phyloP scores from a whole-genome alignment of 768 basidiomycete species.

The Russula vinacea region DNA sequence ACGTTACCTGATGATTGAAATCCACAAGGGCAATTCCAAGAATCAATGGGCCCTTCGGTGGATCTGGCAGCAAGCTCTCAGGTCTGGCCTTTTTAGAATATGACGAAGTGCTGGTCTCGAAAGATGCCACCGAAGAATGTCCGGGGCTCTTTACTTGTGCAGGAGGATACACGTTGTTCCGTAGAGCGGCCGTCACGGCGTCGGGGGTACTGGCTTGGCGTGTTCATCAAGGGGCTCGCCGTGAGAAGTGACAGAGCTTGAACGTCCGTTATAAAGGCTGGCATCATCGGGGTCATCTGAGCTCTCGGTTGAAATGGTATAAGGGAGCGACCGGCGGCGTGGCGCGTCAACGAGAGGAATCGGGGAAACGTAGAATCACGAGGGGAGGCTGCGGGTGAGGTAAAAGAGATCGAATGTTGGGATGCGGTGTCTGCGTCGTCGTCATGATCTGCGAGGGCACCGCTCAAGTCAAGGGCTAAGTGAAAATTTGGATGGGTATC shows the following conservation, averaged over 20 bases:
- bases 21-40: conserved; percentile 91
- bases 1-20: conserved; percentile 84
- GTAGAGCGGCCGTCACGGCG: conserved; percentile 11
- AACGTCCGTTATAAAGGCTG: conserved; percentile 17
- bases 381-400: conserved; percentile 55
- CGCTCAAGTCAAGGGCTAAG: conserved; percentile 28
- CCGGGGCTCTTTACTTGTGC: conserved; percentile 48
- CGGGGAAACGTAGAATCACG: conserved; percentile 38
- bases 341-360: conserved; percentile 18
- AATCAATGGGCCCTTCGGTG: conserved; percentile 59
- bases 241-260: conserved; percentile 23
- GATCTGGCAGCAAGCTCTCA: conserved; percentile 69
- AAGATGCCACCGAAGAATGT: conserved; percentile 52
- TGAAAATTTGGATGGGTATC: neutral
- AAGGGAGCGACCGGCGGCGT: conserved; percentile 45
- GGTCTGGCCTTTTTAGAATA: conserved; percentile 66
- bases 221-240: conserved; percentile 5
- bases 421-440: conserved; percentile 75
- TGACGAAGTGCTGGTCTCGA: conserved; percentile 52
- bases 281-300: conserved; percentile 21
- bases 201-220: conserved; percentile 18
- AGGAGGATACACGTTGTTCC: conserved; percentile 56
- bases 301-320: conserved; percentile 36
- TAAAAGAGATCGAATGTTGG: conserved; percentile 69
- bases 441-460: conserved; percentile 39